Percentiles rank a stretch among this genome's conserved stretches.
phyloP scores from a whole-genome alignment of 257 asterid genomes.

The Eustoma russellianum region DNA sequence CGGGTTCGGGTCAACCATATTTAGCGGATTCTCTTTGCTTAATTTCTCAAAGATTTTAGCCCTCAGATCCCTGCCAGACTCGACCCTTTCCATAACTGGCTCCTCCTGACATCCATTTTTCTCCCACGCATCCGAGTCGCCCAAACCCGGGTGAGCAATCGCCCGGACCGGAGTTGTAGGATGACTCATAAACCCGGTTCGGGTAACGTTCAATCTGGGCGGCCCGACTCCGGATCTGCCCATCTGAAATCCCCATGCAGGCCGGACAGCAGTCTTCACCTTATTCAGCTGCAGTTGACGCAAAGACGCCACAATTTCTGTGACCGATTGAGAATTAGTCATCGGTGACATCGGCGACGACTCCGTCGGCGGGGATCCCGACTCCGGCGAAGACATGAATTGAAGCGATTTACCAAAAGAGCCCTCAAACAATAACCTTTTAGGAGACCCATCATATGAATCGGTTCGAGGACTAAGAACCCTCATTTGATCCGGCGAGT shows the following conservation, averaged over 20 bases:
- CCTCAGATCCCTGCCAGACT: conserved; percentile 46
- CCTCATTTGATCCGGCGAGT: conserved; percentile 63
- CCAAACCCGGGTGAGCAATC: conserved; percentile 15
- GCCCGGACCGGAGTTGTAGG: conserved; percentile 36
- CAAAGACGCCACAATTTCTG: conserved; percentile 29
- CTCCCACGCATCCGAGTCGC: conserved; percentile 21
- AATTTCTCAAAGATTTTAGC: conserved; percentile 36
- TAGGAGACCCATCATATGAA: conserved; percentile 31
- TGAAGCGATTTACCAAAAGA: conserved; percentile 11
- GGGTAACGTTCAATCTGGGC: conserved; percentile 16
- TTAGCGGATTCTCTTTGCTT: conserved; percentile 45
- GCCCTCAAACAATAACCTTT: conserved; percentile 22
- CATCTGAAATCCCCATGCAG: conserved; percentile 21
- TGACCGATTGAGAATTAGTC: conserved; percentile 22
- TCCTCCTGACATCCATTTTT: conserved; percentile 19
- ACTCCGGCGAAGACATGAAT: conserved; percentile 35
- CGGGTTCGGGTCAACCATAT: conserved; percentile 25
- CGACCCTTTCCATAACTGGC: conserved; percentile 39
- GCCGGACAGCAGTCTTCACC: conserved; percentile 21
- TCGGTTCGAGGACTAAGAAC: conserved; percentile 53
- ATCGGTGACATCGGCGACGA: conserved; percentile 52
- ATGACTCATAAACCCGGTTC: conserved; percentile 31
- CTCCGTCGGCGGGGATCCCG: conserved; percentile 34
- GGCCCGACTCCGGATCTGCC: conserved; percentile 23
- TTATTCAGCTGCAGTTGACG: conserved; percentile 38